Conservation (phyloP, 805 yeast species). For the Candida incommunis region DNA sequence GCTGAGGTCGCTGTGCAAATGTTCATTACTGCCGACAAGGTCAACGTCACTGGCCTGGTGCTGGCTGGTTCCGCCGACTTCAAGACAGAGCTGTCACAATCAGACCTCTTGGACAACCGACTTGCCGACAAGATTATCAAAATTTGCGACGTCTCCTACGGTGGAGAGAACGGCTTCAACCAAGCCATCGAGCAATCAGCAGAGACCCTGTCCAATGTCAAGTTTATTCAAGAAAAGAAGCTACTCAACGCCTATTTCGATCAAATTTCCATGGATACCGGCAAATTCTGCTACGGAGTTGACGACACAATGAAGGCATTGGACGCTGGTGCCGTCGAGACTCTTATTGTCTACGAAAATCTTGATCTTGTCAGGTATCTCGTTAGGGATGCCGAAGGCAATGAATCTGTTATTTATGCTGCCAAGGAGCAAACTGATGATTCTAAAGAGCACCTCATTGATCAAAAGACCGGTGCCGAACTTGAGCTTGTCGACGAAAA, state of each 20-base stretch:
- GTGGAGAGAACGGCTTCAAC: constrained; percentile 99
- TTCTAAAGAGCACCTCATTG: constrained; percentile 58
- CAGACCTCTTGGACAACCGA: constrained; percentile 88
- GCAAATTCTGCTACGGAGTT: constrained; percentile 94
- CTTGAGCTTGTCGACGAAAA: constrained; percentile 81
- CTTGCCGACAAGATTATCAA: constrained; percentile 75
- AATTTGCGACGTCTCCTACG: constrained; percentile 93
- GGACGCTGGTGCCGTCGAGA: constrained; percentile 93
- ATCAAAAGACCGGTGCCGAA: constrained; percentile 85
- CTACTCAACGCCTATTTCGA: constrained; percentile 84
- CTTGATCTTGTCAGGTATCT: constrained; percentile 74
- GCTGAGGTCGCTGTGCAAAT: constrained; percentile 97
- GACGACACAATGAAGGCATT: constrained; percentile 93
- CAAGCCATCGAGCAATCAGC: constrained; percentile 98
- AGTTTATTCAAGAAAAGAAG: constrained; percentile 96
- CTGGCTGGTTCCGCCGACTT: constrained; percentile 99
- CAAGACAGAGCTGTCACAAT: constrained; percentile 83
- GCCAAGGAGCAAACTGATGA: constrained; percentile 46
- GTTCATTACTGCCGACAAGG: constrained; percentile 89
- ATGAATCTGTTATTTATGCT: constrained; percentile 57
- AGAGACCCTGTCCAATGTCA: constrained; percentile 92
- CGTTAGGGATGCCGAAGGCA: constrained; percentile 71
- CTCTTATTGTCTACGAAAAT: constrained; percentile 83
- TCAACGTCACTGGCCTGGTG: constrained; percentile 84
- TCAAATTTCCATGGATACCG: constrained; percentile 94